Base-by-base conservation (phyloP, 2,329 filamentous ascomycete genomes). In the Penicillium sp. region DNA sequence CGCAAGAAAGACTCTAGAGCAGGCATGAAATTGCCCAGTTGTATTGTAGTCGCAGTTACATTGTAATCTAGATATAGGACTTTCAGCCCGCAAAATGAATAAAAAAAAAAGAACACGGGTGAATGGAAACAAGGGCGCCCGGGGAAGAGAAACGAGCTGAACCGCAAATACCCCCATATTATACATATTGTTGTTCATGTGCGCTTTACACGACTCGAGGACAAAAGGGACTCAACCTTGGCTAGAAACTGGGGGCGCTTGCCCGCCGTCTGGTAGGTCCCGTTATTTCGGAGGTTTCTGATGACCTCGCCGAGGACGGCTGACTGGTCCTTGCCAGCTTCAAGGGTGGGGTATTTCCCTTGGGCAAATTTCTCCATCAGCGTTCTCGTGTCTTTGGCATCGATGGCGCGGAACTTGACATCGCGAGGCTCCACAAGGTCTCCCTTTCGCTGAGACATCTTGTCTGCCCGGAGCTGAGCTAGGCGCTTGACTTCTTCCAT, bases 281-380 rank as follows among this genome's bases (percentile, higher is more conserved):
- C 65, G 45, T 76, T 76, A 48, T 72, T 74, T n/a, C 62, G 58
- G 23, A 75, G 63, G 51, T 70, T 71, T 47, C 62, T 69, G 21
- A 65, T 39, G 36, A 75, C 65, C 44, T 70, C 65, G 16, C 58
- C 60, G 38, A 74, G 43, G 15, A 73, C 54, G 21, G 68, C 59
- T 21, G 57, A 58, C 33, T 58, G 50, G 31, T 52, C 55, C 26
- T 67, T 63, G 15, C 49, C 56, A 26, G 48, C 47, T 38, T 54
- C 42, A n/a, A 56, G 31, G 9, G 52, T 43, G 8, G 66, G 61
- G 44, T 75, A 75, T 38, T 66, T 64, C 10, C 73, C 73, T 42
- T 61, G 61, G 33, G 68, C 66, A 42, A 70, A 59, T 31, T 61
- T 65, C 39, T 66, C 57, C 31, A 75, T 45, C 51, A 75, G 56